These are phyloP conservation scores for Westerdykella aurantiaca DNA, from an alignment of 2,329 filamentous ascomycete species.

Conservation along the genomic window DNA sequence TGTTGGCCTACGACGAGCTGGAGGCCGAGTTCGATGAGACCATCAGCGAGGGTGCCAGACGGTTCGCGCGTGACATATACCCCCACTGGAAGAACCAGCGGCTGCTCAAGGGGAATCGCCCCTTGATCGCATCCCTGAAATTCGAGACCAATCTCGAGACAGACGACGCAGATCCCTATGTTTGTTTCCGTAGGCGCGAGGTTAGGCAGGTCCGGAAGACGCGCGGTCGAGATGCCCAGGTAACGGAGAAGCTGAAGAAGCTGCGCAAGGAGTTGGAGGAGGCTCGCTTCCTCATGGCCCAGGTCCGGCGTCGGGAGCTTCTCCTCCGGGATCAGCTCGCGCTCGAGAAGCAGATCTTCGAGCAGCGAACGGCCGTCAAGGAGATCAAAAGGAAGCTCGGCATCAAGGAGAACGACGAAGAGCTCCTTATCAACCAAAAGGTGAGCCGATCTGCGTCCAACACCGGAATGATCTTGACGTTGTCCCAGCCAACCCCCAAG, in stretches of 20 bases:
- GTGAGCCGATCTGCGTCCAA: constrained; percentile 46
- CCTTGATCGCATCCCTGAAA: constrained; percentile 75
- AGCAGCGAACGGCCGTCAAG: constrained; percentile 76
- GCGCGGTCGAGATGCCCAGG: constrained; percentile 84
- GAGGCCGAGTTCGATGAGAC: constrained; percentile 60
- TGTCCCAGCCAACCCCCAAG: constrained; percentile 32
- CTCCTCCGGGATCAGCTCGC: constrained; percentile 71
- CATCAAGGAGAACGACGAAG: constrained; percentile 90
- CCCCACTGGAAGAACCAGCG: constrained; percentile 80
- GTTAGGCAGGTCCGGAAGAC: constrained; percentile 93
- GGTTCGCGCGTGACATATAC: constrained; percentile 73
- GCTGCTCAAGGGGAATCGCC: constrained; percentile 60
- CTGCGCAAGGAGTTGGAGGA: constrained; percentile 87
- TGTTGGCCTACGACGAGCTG: constrained; percentile 53
- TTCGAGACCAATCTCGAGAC: constrained; percentile 92
- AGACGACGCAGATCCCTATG: constrained; percentile 93
- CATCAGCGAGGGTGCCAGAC: constrained; percentile 50
- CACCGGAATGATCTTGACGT: constrained; percentile 13
- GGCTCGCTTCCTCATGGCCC: constrained; percentile 70
- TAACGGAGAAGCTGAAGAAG: constrained; percentile 89
- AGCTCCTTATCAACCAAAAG: constrained; percentile 79
- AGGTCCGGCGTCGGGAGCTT: constrained; percentile 74
- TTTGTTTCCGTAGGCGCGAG: constrained; percentile 94
- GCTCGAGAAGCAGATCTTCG: constrained; percentile 71
- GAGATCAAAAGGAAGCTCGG: constrained; percentile 80